Conservation (phyloP, 768 basidiomycete genomes). For the Amanita inopinata region DNA sequence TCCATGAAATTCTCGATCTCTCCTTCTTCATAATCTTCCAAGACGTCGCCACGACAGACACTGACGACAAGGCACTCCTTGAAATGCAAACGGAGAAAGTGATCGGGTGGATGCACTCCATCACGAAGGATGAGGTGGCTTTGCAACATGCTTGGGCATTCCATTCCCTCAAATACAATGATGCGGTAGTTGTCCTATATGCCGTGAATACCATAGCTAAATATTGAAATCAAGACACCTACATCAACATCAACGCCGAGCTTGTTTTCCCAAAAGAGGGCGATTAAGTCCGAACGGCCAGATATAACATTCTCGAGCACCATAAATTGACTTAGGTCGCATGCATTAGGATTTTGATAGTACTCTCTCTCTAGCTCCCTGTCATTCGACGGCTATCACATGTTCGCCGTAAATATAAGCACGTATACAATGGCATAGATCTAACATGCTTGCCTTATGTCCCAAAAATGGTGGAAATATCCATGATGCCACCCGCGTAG, state of each 20-base stretch:
- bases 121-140: slow-evolving; percentile 11
- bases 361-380: background rate
- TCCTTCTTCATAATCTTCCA: slow-evolving; percentile 10
- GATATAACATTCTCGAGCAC: too few relatives aligned
- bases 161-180: slow-evolving; percentile 9
- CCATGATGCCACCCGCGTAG: slow-evolving; percentile 11
- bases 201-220: slow-evolving; percentile 6
- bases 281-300: too few relatives aligned
- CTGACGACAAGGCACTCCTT: slow-evolving; percentile 9
- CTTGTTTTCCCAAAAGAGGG: slow-evolving; percentile 10
- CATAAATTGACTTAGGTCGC: too few relatives aligned
- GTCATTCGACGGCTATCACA: slow-evolving; percentile 7
- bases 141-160: slow-evolving; percentile 10
- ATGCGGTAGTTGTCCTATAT: slow-evolving; percentile 10
- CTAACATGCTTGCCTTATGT: slow-evolving; percentile 9
- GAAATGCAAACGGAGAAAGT: slow-evolving; percentile 11
- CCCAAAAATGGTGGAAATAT: slow-evolving; percentile 13
- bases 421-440: background rate
- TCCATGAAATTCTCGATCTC: slow-evolving; percentile 13
- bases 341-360: slow-evolving; percentile 3
- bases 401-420: background rate
- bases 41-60: slow-evolving; percentile 10
- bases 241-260: slow-evolving; percentile 10
- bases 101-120: slow-evolving; percentile 8
- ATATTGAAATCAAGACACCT: slow-evolving; percentile 2